A percentile compares a stretch with the other conserved stretches of the same genome.
Conservation (phyloP, 768 basidiomycete species). For the Leccinum boreale region DNA sequence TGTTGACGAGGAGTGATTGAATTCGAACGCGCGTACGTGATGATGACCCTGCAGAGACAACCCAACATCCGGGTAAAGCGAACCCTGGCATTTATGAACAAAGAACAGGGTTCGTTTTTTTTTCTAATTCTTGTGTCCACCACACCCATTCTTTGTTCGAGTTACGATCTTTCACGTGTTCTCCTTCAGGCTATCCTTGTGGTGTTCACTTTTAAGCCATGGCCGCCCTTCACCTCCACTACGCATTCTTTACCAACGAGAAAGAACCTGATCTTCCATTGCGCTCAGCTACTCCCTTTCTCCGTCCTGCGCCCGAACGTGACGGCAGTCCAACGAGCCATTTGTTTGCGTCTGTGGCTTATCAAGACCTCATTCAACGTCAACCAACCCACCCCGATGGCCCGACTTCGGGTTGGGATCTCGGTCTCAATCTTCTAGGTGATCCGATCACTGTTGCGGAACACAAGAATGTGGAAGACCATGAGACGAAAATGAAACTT, state of each 20-base stretch:
- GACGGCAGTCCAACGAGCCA: constrained; percentile 14
- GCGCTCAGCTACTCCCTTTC: constrained; percentile 21
- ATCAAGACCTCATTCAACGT: constrained; percentile 36
- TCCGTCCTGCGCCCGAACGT: constrained; percentile 12
- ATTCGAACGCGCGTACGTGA: constrained; percentile 8
- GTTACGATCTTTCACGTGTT: constrained; percentile 16
- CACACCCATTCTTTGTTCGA: background rate
- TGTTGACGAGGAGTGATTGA: background rate
- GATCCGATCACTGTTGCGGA: constrained; percentile 33
- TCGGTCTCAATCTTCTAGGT: constrained; percentile 28
- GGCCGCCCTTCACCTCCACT: constrained; percentile 60
- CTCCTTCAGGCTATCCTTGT: constrained; percentile 6
- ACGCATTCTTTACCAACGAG: constrained; percentile 45
- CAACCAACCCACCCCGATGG: constrained; percentile 44
- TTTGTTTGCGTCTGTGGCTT: constrained; percentile 26
- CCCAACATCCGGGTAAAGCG: constrained; percentile 1
- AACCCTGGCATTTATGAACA: constrained; percentile 13
- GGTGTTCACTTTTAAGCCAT: constrained; percentile 34
- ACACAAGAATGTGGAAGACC: constrained; percentile 29
- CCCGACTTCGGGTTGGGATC: constrained; percentile 29
- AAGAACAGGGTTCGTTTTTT: constrained; percentile 12
- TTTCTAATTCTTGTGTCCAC: constrained; percentile 3
- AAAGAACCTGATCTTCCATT: constrained; percentile 13
- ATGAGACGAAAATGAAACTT: constrained; percentile 29
- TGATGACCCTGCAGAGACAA: constrained; percentile 3